phyloP scores from a whole-genome alignment of 2,329 filamentous ascomycete genomes.

The Xylariaceae sp. region DNA sequence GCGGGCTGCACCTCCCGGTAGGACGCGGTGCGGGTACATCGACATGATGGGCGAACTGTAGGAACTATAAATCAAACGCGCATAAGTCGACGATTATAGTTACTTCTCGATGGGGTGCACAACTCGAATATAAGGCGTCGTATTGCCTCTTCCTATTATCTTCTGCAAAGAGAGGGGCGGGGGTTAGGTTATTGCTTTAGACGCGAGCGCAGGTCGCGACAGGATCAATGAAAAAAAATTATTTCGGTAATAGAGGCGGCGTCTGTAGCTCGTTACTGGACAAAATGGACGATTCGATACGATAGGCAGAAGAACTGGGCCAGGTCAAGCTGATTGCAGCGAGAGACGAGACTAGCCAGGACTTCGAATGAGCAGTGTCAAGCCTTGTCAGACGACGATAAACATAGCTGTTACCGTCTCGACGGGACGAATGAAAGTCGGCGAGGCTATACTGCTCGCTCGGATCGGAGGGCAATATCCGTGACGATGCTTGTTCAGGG shows the following conservation, averaged over 20 bases:
- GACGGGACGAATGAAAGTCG: slow-evolving; percentile 6
- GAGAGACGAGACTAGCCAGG: slow-evolving; percentile 20
- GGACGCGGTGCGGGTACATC: slow-evolving; percentile 89
- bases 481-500: not conserved
- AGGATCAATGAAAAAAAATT: slow-evolving; percentile 3
- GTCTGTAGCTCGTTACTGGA: not conserved
- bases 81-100: not conserved
- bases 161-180: not conserved
- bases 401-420: slow-evolving; percentile 21
- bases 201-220: slow-evolving; percentile 10
- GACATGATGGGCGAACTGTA: slow-evolving; percentile 41
- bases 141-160: not conserved
- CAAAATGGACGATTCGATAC: not conserved
- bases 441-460: slow-evolving; percentile 8
- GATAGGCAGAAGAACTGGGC: not conserved
- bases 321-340: slow-evolving; percentile 17
- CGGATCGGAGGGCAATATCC: not conserved
- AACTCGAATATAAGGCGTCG: not conserved
- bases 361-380: slow-evolving; percentile 19
- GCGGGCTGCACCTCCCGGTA: slow-evolving; percentile 59
- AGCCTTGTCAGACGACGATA: slow-evolving; percentile 26
- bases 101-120: not conserved
- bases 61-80: not conserved
- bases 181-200: not conserved
- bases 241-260: not conserved